These are phyloP conservation scores for Hypoxylon rickii DNA, from an alignment of 495 filamentous ascomycete species.

Conservation along the genomic window DNA sequence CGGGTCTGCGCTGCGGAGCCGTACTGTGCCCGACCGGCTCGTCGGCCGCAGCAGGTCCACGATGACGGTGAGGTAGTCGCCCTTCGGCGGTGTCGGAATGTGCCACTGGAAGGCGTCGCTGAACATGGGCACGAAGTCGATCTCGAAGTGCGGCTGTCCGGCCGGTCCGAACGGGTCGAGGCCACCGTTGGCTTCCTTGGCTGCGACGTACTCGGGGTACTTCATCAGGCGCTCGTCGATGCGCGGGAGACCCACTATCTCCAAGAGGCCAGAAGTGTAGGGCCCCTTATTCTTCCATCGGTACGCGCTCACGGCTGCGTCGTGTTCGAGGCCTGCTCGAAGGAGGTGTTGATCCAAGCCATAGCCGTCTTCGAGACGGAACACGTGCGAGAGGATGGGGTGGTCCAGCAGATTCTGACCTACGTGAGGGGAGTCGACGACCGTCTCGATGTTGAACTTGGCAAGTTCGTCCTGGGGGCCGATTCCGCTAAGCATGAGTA, in stretches of 20 bases:
- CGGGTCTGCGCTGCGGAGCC: slow-evolving; percentile 56
- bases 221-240: slow-evolving; percentile 57
- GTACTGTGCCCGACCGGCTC: slow-evolving; percentile 55
- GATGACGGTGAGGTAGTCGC: slow-evolving; percentile 60
- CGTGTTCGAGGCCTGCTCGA: slow-evolving; percentile 50
- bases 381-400: slow-evolving; percentile 56
- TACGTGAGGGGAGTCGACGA: slow-evolving; percentile 57
- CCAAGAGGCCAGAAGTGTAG: slow-evolving; percentile 54
- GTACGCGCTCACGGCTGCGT: slow-evolving; percentile 53
- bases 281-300: slow-evolving; percentile 56
- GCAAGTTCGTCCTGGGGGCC: slow-evolving; percentile 56
- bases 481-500: slow-evolving; percentile 67
- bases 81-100: slow-evolving; percentile 54
- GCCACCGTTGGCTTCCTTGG: slow-evolving; percentile 56
- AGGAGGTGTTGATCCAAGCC: slow-evolving; percentile 60
- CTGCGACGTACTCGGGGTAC: slow-evolving; percentile 53
- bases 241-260: slow-evolving; percentile 61
- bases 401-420: slow-evolving; percentile 67
- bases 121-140: slow-evolving; percentile 67
- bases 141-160: slow-evolving; percentile 66
- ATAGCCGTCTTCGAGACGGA: slow-evolving; percentile 59
- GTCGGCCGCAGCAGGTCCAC: slow-evolving; percentile 63
- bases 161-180: slow-evolving; percentile 63
- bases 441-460: slow-evolving; percentile 53
- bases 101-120: slow-evolving; percentile 68